Evolutionary conservation across 2,329 filamentous ascomycete species (phyloP), one percentile per base, ranked within the genome.

Genomic region (Zopfia rhizophila): DNA sequence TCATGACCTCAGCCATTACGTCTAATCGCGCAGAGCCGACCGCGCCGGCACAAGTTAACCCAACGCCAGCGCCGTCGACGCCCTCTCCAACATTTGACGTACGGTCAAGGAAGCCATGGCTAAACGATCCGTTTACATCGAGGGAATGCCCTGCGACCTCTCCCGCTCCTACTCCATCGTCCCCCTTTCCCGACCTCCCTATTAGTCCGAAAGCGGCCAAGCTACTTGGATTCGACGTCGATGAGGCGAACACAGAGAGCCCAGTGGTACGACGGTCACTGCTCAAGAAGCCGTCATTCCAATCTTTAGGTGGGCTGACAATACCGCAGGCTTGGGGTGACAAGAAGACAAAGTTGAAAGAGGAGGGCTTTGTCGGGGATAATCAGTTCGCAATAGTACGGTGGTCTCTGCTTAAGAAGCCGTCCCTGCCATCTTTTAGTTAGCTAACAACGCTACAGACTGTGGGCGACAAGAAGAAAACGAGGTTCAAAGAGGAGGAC

Each of bases 191-290:
- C 40, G 8, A 39, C 41, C 14, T 55, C 57, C 2, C 58, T 8
- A 28, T 65, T 10, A 58, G 58, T 12, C 48, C 51, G 5, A 27
- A 27, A n/a, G 24, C 24, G 24, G 53, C 53, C 3, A 49, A 55
- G 35, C 37, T 65, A 7, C 53, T 65, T 5, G 61, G 61, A 22
- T 18, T 62, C 7, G 37, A 49, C 6, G 0, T 38, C 8, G 37
- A 36, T 17, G 44, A 38, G 24, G 24, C 24, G 8, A 27, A 27
- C 24, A 8, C 24, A 27, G 24, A 27, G n/a, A n/a, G 3, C 31
- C 16, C 3, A n/a, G 19, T 5, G 12, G 19, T 35, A 35, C 14
- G 19, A 14, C 17, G 19, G 3, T 6, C 14, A 13, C 11, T 35
- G 19, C 14, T 13, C 31, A 35, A 35, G 31, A 35, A 18, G 7